Base-by-base conservation (phyloP, 139 green algal species). In the Trebouxia sp. region DNA sequence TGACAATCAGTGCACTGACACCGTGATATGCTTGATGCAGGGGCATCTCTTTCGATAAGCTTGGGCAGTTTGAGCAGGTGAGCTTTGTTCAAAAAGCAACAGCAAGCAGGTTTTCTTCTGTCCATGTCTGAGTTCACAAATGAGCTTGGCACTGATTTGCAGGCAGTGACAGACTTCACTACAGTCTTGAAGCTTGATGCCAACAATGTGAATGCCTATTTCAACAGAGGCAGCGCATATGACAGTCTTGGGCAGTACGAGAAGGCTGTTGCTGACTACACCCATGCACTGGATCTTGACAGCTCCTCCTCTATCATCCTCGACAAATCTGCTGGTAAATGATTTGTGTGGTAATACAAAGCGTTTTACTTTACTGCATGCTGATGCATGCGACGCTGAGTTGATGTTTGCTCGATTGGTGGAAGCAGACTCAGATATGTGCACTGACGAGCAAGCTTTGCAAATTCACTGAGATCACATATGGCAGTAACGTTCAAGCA, bases 211-310 rank as follows among this genome's bases (percentile, higher is more conserved):
- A 89, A 88, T 75, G 88, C 88, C 1, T 91, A 85, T 72, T 92
- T 88, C 81, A 91, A 88, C 84, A 67, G 88, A n/a, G 86, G 85
- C 7, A 81, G 75, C 38, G 81, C 85, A 8, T 87, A 86, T 78
- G 89, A 93, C 53, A 87, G 78, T n/a, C 41, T 94, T 6, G 90
- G 89, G 20, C 56, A 94, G 48, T 86, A 90, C 43, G 87, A 86
- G 3, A 58, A 65, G 10, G 90, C 91, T 1, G 83, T 95, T 38
- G 78, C 65, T 17, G 92, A 96, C 84, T 97, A 97, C 86, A 90
- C 72, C 5, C 38, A 39, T 0, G 92, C 91, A 4, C 74, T 96
- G 35, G 79, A 86, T n/a, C 67, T 93, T 26, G 85, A 94, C 30
- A 72, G 62, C 62, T 72, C 62, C 3, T 72, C 62, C 42, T 9